Evolutionary conservation across 768 basidiomycete genomes (phyloP), one percentile per base, ranked within the genome.

Genomic region (Peribolospora baueri): DNA sequence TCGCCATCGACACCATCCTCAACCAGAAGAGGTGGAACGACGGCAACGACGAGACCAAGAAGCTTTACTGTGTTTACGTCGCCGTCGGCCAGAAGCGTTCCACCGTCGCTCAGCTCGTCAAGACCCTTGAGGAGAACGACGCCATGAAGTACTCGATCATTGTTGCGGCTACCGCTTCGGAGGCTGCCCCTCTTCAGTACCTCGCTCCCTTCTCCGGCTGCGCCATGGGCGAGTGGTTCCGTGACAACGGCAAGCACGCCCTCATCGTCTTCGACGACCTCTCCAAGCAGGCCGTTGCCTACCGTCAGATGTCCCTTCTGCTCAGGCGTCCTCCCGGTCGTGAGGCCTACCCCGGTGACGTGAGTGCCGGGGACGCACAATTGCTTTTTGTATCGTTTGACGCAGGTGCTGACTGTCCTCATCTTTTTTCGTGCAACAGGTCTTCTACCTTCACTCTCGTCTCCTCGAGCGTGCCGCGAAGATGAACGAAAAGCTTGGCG

Each of bases 191-290:
- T 63, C 77, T 98, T 56, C 93, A 98, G 69, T 98, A 95, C 74
- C 84, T 98, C 64, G 93, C 93, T 65, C 93, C 93, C 62, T 98
- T 98, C 86, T 91, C 93, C 62, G 93, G 93, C 60, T 91, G 87
- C 72, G 93, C 93, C 65, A 98, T 98, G 88, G 93, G 93, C 69
- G 93, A 98, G 74, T 98, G 91, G 91, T 98, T 98, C 93, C 68
- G 67, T 56, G 93, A 98, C 74, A 98, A 98, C 70, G 91, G 88
- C 74, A 95, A 91, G 75, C 93, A 98, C 71, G 90, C 91, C 61
- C 78, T 97, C 64, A 97, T 98, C 72, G 84, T 98, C 73, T 98
- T 93, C 72, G 93, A 98, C 67, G 93, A 97, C 72, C 74, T 98
- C 70, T 98, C 93, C 66, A 98, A 98, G 75, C 93, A 98, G 74